Conservation (phyloP, 768 basidiomycete genomes). For the Phylloporus rhodoxanthus region DNA sequence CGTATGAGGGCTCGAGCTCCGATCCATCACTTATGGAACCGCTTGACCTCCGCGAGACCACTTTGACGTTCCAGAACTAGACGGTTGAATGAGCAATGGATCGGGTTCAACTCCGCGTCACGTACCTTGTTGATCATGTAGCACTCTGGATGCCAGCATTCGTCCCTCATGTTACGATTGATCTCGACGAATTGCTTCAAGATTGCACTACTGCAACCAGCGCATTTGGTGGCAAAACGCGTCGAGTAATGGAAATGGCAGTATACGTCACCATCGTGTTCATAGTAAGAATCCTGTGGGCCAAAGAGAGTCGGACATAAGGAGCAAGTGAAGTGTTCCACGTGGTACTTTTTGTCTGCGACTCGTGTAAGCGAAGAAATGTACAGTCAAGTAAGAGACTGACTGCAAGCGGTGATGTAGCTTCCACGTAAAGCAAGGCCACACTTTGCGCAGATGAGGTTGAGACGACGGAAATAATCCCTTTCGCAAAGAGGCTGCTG, state of each 20-base stretch:
- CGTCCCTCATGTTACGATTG: constrained; percentile 95
- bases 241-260: constrained; percentile 99
- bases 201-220: constrained; percentile 94
- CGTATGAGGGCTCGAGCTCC: constrained; percentile 48
- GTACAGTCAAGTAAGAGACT: constrained; percentile 29
- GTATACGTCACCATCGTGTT: constrained; percentile 95
- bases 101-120: not conserved
- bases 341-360: constrained; percentile 95
- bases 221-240: constrained; percentile 96
- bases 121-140: constrained; percentile 99
- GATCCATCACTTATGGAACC: constrained; percentile 52
- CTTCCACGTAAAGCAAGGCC: constrained; percentile 90
- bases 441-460: constrained; percentile 95
- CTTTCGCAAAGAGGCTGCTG: constrained; percentile 96
- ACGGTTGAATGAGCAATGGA: constrained; percentile 9
- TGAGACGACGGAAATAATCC: constrained; percentile 94
- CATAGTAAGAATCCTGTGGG: constrained; percentile 98
- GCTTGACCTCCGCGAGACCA: constrained; percentile 67
- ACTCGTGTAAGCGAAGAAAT: constrained; percentile 11
- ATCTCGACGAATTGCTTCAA: constrained; percentile 99
- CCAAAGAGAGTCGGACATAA: constrained; percentile 95
- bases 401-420: constrained; percentile 99
- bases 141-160: constrained; percentile 99
- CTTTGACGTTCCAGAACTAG: constrained; percentile 99
- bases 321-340: constrained; percentile 98